phyloP scores from a whole-genome alignment of 2,329 filamentous ascomycete species.

The Aspergillus brasiliensis region DNA sequence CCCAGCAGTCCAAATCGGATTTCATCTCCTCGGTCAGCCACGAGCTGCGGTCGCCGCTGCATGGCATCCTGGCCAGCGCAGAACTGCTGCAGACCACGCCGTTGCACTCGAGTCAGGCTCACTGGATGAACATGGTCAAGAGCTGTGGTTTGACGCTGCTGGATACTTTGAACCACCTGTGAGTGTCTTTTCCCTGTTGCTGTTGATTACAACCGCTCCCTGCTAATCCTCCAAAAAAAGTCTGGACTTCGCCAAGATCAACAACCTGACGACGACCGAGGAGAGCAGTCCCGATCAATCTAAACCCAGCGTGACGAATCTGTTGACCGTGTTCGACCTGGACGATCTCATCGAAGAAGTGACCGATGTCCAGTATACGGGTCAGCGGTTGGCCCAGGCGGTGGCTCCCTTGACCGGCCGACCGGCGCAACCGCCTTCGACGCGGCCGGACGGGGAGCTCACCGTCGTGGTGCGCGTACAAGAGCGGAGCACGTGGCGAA shows the following conservation, averaged over 20 bases:
- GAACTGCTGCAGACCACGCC: constrained; percentile 51
- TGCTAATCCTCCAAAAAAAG: neutral
- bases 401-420: neutral
- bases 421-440: neutral
- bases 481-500: constrained; percentile 25
- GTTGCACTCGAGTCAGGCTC: constrained; percentile 40
- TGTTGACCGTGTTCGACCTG: constrained; percentile 28
- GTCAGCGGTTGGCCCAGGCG: constrained; percentile 15
- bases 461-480: constrained; percentile 22
- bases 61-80: constrained; percentile 48
- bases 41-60: constrained; percentile 51
- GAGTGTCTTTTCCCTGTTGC: neutral
- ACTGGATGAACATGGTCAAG: constrained; percentile 49
- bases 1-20: constrained; percentile 52
- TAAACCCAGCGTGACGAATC: constrained; percentile 16
- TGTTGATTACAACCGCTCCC: neutral
- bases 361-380: constrained; percentile 26
- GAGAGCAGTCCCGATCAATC: neutral
- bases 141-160: constrained; percentile 54
- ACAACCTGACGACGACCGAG: constrained; percentile 19
- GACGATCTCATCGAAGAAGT: constrained; percentile 29
- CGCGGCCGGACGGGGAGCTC: neutral
- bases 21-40: constrained; percentile 57
- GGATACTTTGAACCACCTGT: constrained; percentile 45
- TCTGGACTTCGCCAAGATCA: constrained; percentile 35